Base-by-base conservation (phyloP, 73 alveolate genomes). In the Blepharisma stoltei region DNA sequence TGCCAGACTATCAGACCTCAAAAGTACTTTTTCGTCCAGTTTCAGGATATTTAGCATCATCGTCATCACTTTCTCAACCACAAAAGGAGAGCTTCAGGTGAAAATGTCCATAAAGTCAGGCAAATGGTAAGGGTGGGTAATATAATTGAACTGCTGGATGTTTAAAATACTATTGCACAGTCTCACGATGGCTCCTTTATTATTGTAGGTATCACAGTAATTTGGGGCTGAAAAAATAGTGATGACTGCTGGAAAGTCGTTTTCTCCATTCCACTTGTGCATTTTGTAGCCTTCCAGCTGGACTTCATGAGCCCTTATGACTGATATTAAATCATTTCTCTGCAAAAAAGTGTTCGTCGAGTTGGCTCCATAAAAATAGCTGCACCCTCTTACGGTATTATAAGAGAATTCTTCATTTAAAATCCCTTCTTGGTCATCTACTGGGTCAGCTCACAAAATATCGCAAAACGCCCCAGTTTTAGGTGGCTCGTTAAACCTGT, bases 151-250 rank as follows among this genome's bases (percentile, higher is more conserved):
- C 79, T 90, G 88, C 84, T 90, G 89, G 54, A 90, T 90, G 79
- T 90, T 90, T 45, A 90, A 65, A 55, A 67, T 82, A 50, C 87
- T 86, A 55, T 89, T 86, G 78, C 80, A 52, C 14, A 79, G 91
- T 48, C 48, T 91, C 37, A 92, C 71, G 6, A 92, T 93, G n/a
- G 97, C 91, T n/a, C 95, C 98, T 67, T 88, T 91, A 67, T 91
- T 90, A 25, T 90, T 89, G 71, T 92, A 91, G 48, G 81, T 88
- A 54, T 93, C 97, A 70, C 97, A 91, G 77, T 92, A 92, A 60
- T 92, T 92, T 18, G 98, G 98, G 0, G 98, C 98, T 14, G 97
- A 90, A 82, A 92, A 92, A 8, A 92, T 85, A 5, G 98, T 92
- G 25, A 92, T 90, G 4, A 92, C 98, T 70, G 78, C 85, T 21